These are phyloP conservation scores for Pleurozium schreberi DNA, from an alignment of 225 moss, liverwort and hornwort species.

Conservation along the genomic window DNA sequence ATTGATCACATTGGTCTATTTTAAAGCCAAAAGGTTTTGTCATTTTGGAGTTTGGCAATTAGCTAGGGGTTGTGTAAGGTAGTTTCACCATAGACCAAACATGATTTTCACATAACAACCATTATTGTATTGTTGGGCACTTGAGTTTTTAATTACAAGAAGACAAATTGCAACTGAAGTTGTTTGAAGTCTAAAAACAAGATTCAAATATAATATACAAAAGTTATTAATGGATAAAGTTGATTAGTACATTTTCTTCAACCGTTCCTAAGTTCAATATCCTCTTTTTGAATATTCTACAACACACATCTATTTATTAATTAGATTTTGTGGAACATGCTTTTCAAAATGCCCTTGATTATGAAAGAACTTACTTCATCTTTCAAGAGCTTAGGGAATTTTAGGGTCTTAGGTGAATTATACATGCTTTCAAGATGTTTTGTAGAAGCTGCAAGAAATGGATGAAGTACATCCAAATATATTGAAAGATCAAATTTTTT, in stretches of 20 bases:
- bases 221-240: too few species aligned
- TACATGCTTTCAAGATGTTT: background rate
- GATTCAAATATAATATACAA: background rate
- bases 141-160: background rate
- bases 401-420: rapidly evolving
- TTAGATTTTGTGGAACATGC: rapidly evolving
- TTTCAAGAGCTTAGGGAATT: rapidly evolving
- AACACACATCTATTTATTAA: background rate
- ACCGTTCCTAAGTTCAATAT: background rate
- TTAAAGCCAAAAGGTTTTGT: too few species aligned
- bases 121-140: too few species aligned
- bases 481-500: too few species aligned
- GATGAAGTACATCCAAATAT: background rate
- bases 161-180: background rate
- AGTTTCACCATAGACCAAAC: too few species aligned
- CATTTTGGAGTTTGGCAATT: too few species aligned
- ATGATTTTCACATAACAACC: too few species aligned
- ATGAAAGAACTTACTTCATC: background rate
- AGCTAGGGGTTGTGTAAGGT: too few species aligned
- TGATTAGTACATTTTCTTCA: background rate
- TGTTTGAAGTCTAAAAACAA: background rate
- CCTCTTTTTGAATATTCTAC: background rate
- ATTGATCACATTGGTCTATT: too few species aligned
- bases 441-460: rapidly evolving
- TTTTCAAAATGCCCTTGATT: rapidly evolving